Percentiles rank a stretch among this genome's conserved stretches.
phyloP scores from a whole-genome alignment of 2,329 filamentous ascomycete species.

The Shiraia bambusicola region DNA sequence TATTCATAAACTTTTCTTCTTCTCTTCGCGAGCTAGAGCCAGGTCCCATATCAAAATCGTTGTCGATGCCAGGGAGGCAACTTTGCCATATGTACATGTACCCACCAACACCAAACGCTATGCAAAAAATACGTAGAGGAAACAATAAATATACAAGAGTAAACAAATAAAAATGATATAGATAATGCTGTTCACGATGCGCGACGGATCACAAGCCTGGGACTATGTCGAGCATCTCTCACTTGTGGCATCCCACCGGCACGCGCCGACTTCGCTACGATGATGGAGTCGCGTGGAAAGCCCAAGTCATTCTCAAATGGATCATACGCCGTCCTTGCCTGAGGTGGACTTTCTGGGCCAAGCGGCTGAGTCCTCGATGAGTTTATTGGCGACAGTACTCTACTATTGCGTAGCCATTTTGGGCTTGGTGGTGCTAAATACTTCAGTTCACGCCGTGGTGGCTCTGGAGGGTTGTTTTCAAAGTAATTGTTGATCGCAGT shows the following conservation, averaged over 20 bases:
- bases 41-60: too few species aligned
- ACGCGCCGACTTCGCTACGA: background rate
- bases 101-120: too few species aligned
- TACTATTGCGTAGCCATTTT: conserved; percentile 16
- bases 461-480: conserved; percentile 1
- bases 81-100: too few species aligned
- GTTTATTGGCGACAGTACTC: conserved; percentile 18
- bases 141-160: too few species aligned
- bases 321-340: background rate
- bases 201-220: too few species aligned
- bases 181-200: too few species aligned
- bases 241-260: background rate
- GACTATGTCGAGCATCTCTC: too few species aligned
- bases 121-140: too few species aligned
- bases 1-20: too few species aligned
- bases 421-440: conserved; percentile 9
- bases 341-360: background rate
- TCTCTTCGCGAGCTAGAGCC: too few species aligned
- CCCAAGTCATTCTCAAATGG: background rate
- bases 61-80: too few species aligned
- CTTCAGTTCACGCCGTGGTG: conserved; percentile 1
- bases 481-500: conserved; percentile 18
- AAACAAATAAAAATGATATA: too few species aligned
- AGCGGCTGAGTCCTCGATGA: conserved; percentile 8
- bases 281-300: background rate